phyloP scores from a whole-genome alignment of 2,329 filamentous ascomycete genomes.

The Keithomyces neogunnii region DNA sequence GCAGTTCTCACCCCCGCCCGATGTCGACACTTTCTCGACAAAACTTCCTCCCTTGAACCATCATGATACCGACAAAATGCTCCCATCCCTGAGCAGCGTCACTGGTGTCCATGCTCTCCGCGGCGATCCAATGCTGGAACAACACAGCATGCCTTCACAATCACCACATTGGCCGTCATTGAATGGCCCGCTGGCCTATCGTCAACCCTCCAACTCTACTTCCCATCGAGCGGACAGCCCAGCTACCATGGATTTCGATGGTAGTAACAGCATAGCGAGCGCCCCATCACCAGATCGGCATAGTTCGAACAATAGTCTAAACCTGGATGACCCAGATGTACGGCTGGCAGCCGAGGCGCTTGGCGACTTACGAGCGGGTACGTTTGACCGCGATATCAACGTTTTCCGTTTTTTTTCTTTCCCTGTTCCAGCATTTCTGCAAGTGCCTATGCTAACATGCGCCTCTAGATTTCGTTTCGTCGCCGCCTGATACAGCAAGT shows the following conservation, averaged over 20 bases:
- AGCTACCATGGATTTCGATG: constrained; percentile 39
- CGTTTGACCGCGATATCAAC: neutral
- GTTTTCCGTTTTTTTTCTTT: constrained; percentile 1
- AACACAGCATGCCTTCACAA: constrained; percentile 12
- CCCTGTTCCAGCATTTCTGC: neutral
- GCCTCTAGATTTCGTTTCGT: constrained; percentile 55
- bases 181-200: constrained; percentile 40
- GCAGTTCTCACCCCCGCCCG: constrained; percentile 13
- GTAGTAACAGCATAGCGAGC: constrained; percentile 28
- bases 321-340: constrained; percentile 58
- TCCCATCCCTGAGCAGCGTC: constrained; percentile 29
- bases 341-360: constrained; percentile 66
- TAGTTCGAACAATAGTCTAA: constrained; percentile 39
- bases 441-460: neutral
- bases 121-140: constrained; percentile 13
- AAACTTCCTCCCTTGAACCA: constrained; percentile 16
- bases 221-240: constrained; percentile 34
- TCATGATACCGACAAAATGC: constrained; percentile 20
- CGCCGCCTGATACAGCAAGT: constrained; percentile 41
- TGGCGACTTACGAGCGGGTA: constrained; percentile 56
- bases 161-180: constrained; percentile 37
- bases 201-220: constrained; percentile 13
- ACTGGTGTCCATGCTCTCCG: constrained; percentile 19
- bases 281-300: constrained; percentile 35
- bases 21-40: constrained; percentile 19